Conservation (phyloP, 306 rosid genomes). For the Rosa rugosa region DNA sequence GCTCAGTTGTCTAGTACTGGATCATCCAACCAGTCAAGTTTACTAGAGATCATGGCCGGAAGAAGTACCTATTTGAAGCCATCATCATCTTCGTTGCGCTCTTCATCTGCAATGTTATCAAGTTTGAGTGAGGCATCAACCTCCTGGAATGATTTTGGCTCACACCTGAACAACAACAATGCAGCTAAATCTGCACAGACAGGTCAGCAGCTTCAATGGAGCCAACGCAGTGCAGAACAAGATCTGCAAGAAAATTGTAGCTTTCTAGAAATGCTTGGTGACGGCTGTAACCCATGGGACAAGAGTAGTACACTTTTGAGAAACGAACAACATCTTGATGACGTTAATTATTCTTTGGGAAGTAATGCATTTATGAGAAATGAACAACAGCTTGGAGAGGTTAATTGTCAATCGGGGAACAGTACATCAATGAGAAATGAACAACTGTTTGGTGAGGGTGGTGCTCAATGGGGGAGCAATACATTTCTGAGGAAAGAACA, state of each 20-base stretch:
- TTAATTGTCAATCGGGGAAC: background rate
- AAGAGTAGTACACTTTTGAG: background rate
- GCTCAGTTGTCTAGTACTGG: background rate
- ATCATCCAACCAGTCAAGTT: slow-evolving; percentile 13
- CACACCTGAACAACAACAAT: slow-evolving; percentile 5
- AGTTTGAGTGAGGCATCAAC: slow-evolving; percentile 7
- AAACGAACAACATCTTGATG: background rate
- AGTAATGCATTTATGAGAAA: background rate
- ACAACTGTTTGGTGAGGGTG: background rate
- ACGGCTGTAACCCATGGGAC: background rate
- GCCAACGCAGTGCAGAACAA: background rate
- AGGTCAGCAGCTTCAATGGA: slow-evolving; percentile 5
- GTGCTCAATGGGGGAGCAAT: background rate
- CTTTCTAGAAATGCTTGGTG: background rate
- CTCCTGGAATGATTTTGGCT: background rate
- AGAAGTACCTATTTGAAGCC: slow-evolving; percentile 16
- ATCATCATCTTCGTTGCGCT: background rate
- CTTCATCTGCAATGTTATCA: slow-evolving; percentile 8
- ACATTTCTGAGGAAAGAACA: background rate
- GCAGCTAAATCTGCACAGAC: slow-evolving; percentile 7
- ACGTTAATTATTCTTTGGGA: background rate
- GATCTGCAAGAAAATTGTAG: slow-evolving; percentile 1
- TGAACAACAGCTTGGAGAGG: background rate
- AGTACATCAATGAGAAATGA: background rate
- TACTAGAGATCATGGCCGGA: slow-evolving; percentile 5